A percentile compares a stretch with the other conserved stretches of the same genome.
These are phyloP conservation scores for Leccinum barrowsii DNA, from an alignment of 768 basidiomycete genomes.

Conservation along the genomic window DNA sequence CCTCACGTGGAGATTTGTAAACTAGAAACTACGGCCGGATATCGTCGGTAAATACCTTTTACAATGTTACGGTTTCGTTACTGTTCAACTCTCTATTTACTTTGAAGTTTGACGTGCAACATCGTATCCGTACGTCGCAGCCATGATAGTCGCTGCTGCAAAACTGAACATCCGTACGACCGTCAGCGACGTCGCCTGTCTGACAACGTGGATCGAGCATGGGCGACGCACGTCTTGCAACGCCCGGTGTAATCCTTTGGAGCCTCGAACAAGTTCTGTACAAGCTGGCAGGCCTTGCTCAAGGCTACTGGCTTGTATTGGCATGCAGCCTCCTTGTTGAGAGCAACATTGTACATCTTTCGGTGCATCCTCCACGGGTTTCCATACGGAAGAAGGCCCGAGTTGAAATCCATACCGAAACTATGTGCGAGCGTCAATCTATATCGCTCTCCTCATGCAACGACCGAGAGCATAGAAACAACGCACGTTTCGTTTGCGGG, in stretches of 20 bases:
- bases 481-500: constrained; percentile 20
- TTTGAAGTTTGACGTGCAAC: background rate
- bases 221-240: constrained; percentile 23
- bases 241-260: constrained; percentile 20
- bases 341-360: constrained; percentile 17
- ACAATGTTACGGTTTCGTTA: no score
- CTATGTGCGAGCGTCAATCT: constrained; percentile 7
- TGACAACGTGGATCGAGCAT: background rate
- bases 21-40: no score
- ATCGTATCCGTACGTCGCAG: constrained; percentile 25
- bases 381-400: constrained; percentile 29
- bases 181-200: background rate
- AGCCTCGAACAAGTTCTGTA: constrained; percentile 18
- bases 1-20: no score
- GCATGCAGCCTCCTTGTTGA: constrained; percentile 15
- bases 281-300: constrained; percentile 20
- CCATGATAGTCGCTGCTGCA: constrained; percentile 24
- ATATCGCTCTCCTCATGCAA: background rate
- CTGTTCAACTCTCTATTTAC: no score
- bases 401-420: constrained; percentile 31
- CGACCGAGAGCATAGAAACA: background rate
- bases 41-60: no score
- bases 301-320: constrained; percentile 17
- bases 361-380: constrained; percentile 30
- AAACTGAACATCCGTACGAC: constrained; percentile 9